Evolutionary conservation across 169 alveolate genomes (phyloP), one percentile per base, ranked within the genome.

Genomic region (Plasmodium adleri): DNA sequence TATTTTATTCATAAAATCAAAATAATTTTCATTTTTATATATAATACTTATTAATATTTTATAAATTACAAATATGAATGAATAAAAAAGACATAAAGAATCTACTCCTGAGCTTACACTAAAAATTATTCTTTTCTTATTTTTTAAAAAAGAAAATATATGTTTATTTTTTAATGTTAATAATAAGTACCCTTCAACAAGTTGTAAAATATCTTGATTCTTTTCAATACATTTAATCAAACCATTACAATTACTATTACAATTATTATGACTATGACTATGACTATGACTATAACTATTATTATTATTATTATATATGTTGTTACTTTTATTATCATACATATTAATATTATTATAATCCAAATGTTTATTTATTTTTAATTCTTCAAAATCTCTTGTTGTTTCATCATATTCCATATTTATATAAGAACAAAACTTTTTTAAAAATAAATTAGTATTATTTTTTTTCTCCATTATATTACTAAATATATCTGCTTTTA

Each of bases 81-180:
- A 80, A 71, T 80, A 80, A 0, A 80, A 15, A 26, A 68, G 64
- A 72, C 73, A 54, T 4, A 80, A 52, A 12, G 90, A 80, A 66
- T 80, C 90, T 43, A 80, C 90, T 0, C 90, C 90, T n/a, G 73
- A 22, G 49, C 90, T 80, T 20, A 80, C 90, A 24, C 90, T 80
- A 50, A 80, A 80, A 52, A 80, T 66, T 67, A 63, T 12, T 13
- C 6, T 50, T 54, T 80, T 80, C 15, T 68, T 56, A n/a, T 80
- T 67, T 80, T 80, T 80, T 58, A 80, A 67, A 80, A 80, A 80
- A 15, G 52, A 67, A 54, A 54, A 80, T 3, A 80, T 50, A 12
- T 52, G 43, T 80, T 22, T 24, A 67, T 66, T 68, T 43, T 15
- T 66, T 20, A 80, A 32, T 12, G 64, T 52, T 15, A 54, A 43